These are phyloP conservation scores for Xanthoconium stramineum DNA, from an alignment of 768 basidiomycete species.

Conservation along the genomic window DNA sequence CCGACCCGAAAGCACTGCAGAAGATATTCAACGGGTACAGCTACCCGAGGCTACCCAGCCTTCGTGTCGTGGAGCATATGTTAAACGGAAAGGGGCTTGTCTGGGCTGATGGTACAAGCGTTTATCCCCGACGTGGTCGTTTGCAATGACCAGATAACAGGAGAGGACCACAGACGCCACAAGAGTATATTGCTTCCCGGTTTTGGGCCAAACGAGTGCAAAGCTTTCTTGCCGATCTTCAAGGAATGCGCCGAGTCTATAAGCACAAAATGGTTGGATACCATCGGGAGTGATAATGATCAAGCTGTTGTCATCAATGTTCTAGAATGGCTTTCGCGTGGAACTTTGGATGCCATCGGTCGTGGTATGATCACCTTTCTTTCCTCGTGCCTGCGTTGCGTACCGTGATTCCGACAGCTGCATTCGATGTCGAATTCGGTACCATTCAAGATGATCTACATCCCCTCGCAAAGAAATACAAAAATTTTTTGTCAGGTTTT, in stretches of 20 bases:
- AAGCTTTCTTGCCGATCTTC: constrained; percentile 50
- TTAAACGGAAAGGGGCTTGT: constrained; percentile 32
- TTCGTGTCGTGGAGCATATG: neutral
- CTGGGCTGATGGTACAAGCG: constrained; percentile 37
- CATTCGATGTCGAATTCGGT: constrained; percentile 38
- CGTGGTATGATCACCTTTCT: constrained; percentile 30
- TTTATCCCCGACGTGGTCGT: constrained; percentile 1
- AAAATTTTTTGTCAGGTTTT: constrained; percentile 10
- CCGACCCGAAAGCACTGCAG: constrained; percentile 43
- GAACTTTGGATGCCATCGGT: constrained; percentile 49
- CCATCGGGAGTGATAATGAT: neutral
- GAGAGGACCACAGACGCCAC: constrained; percentile 48
- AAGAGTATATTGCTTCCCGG: constrained; percentile 52
- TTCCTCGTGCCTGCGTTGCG: neutral
- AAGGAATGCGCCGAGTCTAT: constrained; percentile 29
- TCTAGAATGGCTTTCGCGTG: constrained; percentile 33
- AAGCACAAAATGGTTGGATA: constrained; percentile 19
- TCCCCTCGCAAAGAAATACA: constrained; percentile 4
- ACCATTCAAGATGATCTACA: neutral
- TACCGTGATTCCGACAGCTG: constrained; percentile 28
- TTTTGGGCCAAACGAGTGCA: constrained; percentile 50
- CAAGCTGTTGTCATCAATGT: constrained; percentile 19
- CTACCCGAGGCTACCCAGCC: constrained; percentile 33
- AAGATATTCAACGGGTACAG: constrained; percentile 40
- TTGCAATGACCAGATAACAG: constrained; percentile 10